Base-by-base conservation (phyloP, 108 stramenopile genomes). In the Conticribra weissflogii region DNA sequence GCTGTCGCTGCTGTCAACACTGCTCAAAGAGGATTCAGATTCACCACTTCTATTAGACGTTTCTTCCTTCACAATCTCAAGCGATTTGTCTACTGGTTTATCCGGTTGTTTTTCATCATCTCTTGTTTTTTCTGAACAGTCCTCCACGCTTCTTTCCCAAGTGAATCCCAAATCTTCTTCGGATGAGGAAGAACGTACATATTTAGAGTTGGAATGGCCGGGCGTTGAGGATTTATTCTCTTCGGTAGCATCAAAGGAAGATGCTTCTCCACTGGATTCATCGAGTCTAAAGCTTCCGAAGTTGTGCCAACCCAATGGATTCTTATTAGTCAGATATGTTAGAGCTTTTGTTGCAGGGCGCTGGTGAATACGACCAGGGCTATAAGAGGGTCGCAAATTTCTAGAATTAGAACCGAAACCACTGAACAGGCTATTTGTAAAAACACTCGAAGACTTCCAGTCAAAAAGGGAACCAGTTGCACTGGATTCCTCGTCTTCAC, bases 301-400 rank as follows among this genome's bases (percentile, higher is more conserved):
- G 50, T 63, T 81, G 46, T 84, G 81, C 83, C 79, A 84, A 0
- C 80, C 80, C 21, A 81, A 66, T 52, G 80, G 79, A 52, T 84
- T 84, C 9, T 30, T 36, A 19, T 55, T 53, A 2, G 27, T 18
- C 4, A 33, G 47, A 31, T 69, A 77, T 32, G 67, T 49, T 34
- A 61, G 34, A 3, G 59, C 25, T 16, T 59, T 60, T 55, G 59
- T 56, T 12, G 53, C 53, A 36, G 75, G 54, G 27, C 59, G 51
- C 34, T 61, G 54, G 24, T 56, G 30, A 3, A 63, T 65, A 34
- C 51, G 46, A 30, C 44, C 63, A 59, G 76, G 45, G 32, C 47
- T 63, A 54, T 41, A 63, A 27, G 54, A 7, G 47, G 48, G 15
- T 33, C 53, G 48, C 5, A 33, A n/a, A 3, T 49, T 41, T 59